Conservation (phyloP, 805 yeast genomes). For the Candida tammaniensis region DNA sequence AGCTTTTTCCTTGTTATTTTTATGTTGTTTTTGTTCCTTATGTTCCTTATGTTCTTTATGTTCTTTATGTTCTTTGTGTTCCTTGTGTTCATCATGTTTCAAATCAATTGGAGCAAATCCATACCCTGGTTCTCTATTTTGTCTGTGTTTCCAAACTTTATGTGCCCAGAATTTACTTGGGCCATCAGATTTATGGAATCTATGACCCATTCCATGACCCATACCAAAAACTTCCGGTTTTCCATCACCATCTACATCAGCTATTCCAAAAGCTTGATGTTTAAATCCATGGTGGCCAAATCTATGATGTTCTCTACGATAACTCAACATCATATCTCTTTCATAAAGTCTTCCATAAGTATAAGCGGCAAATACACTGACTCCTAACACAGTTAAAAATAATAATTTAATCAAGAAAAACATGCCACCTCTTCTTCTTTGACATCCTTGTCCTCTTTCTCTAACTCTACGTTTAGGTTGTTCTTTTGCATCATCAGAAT, state of each 20-base stretch:
- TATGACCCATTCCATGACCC: slow-evolving; percentile 2
- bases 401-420: slow-evolving; percentile 1
- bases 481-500: no score
- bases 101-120: neutral
- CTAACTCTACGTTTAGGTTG: slow-evolving; percentile 2
- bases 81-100: neutral
- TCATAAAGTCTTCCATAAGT: slow-evolving; percentile 8
- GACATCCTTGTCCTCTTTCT: neutral
- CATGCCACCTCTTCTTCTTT: slow-evolving; percentile 1
- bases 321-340: slow-evolving; percentile 1
- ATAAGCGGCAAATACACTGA: slow-evolving; percentile 3
- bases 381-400: neutral
- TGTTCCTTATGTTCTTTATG: slow-evolving; percentile 1
- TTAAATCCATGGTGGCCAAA: no score
- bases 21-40: neutral
- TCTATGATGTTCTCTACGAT: no score
- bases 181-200: neutral
- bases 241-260: no score
- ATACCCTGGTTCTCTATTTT: neutral
- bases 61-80: slow-evolving; percentile 1
- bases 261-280: no score
- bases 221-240: no score
- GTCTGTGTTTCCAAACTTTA: neutral
- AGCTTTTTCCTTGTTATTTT: no score
- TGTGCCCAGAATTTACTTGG: neutral